Conservation (phyloP, 2,329 filamentous ascomycete species). For the Pseudogymnoascus sp. region DNA sequence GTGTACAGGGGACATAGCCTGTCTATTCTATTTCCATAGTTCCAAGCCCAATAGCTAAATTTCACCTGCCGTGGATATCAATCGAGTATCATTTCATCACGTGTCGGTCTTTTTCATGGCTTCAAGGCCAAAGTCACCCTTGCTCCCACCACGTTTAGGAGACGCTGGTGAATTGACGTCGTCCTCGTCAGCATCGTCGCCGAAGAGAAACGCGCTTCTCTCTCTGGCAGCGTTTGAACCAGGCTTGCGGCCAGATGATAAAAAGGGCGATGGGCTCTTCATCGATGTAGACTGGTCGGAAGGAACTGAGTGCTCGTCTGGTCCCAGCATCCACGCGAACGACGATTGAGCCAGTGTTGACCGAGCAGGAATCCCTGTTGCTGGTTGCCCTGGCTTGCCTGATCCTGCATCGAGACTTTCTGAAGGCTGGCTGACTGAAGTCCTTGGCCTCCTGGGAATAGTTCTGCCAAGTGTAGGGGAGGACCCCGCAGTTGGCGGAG, state of each 20-base stretch:
- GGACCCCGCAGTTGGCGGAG: not conserved
- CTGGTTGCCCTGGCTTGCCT: slow-evolving; percentile 17
- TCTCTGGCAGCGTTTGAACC: slow-evolving; percentile 22
- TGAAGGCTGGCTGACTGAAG: not conserved
- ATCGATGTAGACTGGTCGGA: slow-evolving; percentile 19
- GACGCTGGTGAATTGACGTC: slow-evolving; percentile 13
- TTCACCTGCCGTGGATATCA: not conserved
- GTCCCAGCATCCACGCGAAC: slow-evolving; percentile 71
- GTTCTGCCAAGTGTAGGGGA: not conserved
- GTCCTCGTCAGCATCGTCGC: slow-evolving; percentile 22
- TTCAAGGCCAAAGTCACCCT: slow-evolving; percentile 24
- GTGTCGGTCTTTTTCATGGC: slow-evolving; percentile 16
- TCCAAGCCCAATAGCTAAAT: not conserved
- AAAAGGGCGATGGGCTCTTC: slow-evolving; percentile 23
- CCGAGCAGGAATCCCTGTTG: slow-evolving; percentile 46
- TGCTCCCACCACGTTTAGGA: slow-evolving; percentile 15
- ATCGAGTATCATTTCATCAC: not conserved
- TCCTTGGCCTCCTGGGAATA: not conserved
- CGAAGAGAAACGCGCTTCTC: slow-evolving; percentile 28
- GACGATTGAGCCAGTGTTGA: slow-evolving; percentile 64
- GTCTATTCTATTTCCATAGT: not conserved
- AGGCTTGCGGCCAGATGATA: slow-evolving; percentile 21
- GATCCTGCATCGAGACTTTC: not conserved
- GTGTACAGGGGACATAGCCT: not conserved
- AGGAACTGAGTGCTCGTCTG: slow-evolving; percentile 19